Evolutionary conservation across 371 early-diverging fungal species (phyloP), one percentile per base, ranked within the genome.

Genomic region (Sporodiniella umbellata): DNA sequence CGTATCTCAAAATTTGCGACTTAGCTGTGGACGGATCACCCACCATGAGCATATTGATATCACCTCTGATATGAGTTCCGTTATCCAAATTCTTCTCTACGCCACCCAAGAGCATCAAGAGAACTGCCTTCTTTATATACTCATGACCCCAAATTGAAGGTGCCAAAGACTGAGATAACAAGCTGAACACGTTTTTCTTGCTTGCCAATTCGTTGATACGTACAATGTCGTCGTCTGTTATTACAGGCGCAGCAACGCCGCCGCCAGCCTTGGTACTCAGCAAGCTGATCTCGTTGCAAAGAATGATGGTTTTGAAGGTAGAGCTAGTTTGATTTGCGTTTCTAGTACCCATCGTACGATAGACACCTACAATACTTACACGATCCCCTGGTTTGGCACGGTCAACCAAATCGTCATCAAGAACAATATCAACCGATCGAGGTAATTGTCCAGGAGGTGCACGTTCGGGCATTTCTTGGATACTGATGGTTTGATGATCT

Each of bases 401-500:
- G 67, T 99, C 99, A 0, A 97, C 99, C 37, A 99, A 73, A 76
- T 99, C 99, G 64, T 95, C 94, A 54, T 97, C 94, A 47, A 99
- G 68, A 37, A 99, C 83, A n/a, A 99, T 83, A 70, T 99, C 98
- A 17, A 99, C 80, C 14, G 96, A 94, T 8, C 99, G 87, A 33
- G 99, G 99, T 48, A 99, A 74, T 62, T 95, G 95, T 21, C 99
- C 99, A 14, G 99, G 89, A 15, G 98, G 99, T 2, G 99, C 91
- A 31, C 96, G 87, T 72, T 99, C 99, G 0, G 99, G 99, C 99
- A 99, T 99, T 79, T 99, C 99, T 76, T 99, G 99, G 35, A 99
- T 80, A 48, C 85, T 90, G 52, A 98, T 80, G 3, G 91, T 93
- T 72, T 99, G 99, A 62, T 93, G 93, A 74, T 99, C 98, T 12